These are phyloP conservation scores for Cucurbitaria berberidis DNA, from an alignment of 2,329 filamentous ascomycete species.

Conservation along the genomic window DNA sequence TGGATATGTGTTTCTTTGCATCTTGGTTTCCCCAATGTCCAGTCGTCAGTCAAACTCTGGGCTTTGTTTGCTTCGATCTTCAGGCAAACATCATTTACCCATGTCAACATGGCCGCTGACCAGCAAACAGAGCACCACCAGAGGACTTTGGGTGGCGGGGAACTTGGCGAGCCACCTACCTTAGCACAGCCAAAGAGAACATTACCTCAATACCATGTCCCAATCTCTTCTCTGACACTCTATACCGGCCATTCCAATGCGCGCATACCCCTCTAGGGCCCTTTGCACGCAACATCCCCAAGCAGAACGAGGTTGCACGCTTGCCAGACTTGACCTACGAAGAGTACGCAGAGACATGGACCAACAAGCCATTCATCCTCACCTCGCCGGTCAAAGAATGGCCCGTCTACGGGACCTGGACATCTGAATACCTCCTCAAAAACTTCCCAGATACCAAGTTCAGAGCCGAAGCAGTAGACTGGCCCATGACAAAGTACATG, in stretches of 20 bases:
- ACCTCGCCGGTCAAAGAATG: conserved; percentile 81
- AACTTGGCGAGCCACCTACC: conserved; percentile 81
- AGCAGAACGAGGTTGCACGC: conserved; percentile 73
- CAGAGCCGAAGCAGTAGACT: conserved; percentile 91
- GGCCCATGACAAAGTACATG: conserved; percentile 81
- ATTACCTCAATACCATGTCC: conserved; percentile 71
- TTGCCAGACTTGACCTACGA: conserved; percentile 71
- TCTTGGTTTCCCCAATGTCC: not conserved
- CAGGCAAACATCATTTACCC: not conserved
- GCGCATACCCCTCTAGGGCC: conserved; percentile 72
- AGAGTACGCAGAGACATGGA: conserved; percentile 79
- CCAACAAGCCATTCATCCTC: conserved; percentile 82
- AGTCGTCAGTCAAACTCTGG: not conserved
- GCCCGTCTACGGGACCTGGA: conserved; percentile 80
- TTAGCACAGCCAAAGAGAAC: conserved; percentile 62
- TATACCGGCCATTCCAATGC: conserved; percentile 91
- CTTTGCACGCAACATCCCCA: conserved; percentile 74
- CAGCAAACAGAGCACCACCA: conserved; percentile 49
- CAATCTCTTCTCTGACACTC: conserved; percentile 84
- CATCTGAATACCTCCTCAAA: conserved; percentile 68
- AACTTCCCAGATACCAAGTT: conserved; percentile 73
- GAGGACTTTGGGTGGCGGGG: conserved; percentile 71
- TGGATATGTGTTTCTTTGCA: not conserved
- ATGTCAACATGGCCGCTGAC: conserved; percentile 4
- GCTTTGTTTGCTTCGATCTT: not conserved